Conservation (phyloP, 2,329 filamentous ascomycete species). For the Colletotrichum orbiculare region DNA sequence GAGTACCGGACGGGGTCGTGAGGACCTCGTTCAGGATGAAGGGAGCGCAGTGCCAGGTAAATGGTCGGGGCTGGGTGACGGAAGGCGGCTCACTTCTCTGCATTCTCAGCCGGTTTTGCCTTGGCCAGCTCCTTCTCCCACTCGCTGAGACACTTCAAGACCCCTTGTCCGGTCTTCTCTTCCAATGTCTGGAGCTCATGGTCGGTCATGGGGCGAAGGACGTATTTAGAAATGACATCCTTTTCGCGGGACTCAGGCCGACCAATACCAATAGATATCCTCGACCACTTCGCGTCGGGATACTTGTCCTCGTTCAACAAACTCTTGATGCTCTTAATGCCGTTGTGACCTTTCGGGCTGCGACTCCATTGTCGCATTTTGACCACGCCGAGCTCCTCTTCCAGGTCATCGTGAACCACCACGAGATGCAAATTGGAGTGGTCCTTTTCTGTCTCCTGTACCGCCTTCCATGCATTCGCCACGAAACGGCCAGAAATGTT, state of each 20-base stretch:
- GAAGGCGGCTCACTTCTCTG: not conserved
- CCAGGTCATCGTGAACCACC: conserved; percentile 90
- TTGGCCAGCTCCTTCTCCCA: conserved; percentile 49
- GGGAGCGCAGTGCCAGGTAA: too few species aligned
- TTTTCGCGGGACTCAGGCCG: conserved; percentile 76
- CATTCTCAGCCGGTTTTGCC: not conserved
- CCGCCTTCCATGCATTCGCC: conserved; percentile 71
- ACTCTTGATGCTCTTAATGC: conserved; percentile 73
- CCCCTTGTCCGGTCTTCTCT: conserved; percentile 59
- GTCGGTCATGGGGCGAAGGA: conserved; percentile 74
- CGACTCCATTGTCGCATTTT: conserved; percentile 70
- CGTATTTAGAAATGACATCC: conserved; percentile 78
- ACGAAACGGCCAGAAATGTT: conserved; percentile 84
- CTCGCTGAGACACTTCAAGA: conserved; percentile 62
- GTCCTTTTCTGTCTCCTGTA: conserved; percentile 52
- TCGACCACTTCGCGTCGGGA: conserved; percentile 56
- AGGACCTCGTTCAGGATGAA: too few species aligned
- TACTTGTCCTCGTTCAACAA: conserved; percentile 57
- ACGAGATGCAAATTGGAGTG: conserved; percentile 65
- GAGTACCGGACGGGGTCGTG: too few species aligned
- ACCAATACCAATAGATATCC: conserved; percentile 89
- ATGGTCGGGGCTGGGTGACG: not conserved
- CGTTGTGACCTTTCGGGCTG: conserved; percentile 79
- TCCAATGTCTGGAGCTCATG: conserved; percentile 63
- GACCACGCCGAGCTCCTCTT: conserved; percentile 75